Conservation (phyloP, 1,139 yeast species). For the Geotrichum histeridarum region DNA sequence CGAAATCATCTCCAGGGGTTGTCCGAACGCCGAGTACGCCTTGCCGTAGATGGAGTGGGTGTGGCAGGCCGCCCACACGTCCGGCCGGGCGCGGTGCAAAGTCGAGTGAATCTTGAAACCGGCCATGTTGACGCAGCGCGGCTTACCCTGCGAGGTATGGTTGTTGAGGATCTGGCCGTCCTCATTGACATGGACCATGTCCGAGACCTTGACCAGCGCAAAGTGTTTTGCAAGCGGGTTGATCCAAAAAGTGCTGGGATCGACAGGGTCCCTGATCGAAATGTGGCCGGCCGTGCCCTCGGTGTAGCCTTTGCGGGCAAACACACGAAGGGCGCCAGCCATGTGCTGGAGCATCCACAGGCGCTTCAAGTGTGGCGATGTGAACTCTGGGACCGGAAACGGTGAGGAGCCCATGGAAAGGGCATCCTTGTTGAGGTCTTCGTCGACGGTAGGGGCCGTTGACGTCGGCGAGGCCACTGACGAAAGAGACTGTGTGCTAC, state of each 20-base stretch:
- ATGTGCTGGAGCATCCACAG: constrained; percentile 64
- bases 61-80: constrained; percentile 77
- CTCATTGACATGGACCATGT: constrained; percentile 71
- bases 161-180: constrained; percentile 52
- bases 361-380: constrained; percentile 49
- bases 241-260: constrained; percentile 69
- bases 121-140: constrained; percentile 54
- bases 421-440: constrained; percentile 7
- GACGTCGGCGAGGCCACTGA: not conserved
- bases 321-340: constrained; percentile 77
- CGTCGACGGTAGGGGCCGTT: not conserved
- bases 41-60: constrained; percentile 71
- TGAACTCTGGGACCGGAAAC: constrained; percentile 46
- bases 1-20: constrained; percentile 68
- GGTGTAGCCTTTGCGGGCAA: constrained; percentile 66
- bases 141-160: constrained; percentile 9
- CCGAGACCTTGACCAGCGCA: constrained; percentile 63
- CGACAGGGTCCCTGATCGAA: constrained; percentile 73
- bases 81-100: constrained; percentile 72
- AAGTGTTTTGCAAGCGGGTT: constrained; percentile 73
- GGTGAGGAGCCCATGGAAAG: constrained; percentile 21
- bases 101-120: constrained; percentile 79
- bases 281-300: constrained; percentile 82
- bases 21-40: constrained; percentile 68
- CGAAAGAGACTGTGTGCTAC: not conserved